Evolutionary conservation across 768 basidiomycete species (phyloP), one percentile per base, ranked within the genome.

Genomic region (Naganishia friedmannii): DNA sequence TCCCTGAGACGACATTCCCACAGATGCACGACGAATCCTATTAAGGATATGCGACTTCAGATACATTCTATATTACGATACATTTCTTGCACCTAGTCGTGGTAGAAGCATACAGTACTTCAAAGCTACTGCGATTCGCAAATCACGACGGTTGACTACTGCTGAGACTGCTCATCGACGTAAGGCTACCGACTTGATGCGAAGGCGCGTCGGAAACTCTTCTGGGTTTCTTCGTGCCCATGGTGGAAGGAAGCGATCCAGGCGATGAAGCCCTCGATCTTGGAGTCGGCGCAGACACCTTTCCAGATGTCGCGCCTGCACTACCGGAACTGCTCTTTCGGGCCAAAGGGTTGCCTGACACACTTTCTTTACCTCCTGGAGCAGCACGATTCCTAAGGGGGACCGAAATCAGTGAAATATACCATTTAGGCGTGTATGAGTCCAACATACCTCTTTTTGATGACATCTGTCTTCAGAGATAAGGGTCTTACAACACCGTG

Each of bases 401-500:
- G 56, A n/a, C 21, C 26, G 26, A 23, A 37, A 13, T 63, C 13
- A 63, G 60, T 15, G n/a, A 45, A 17, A n/a, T 23, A 37, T 32
- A 32, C 23, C 17, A n/a, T 13, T 34, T 23, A 37, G 6, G 12
- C 46, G 56, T 3, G 3, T 53, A 0, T 2, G 12, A 34, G 23
- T 1, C 21, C 37, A 34, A 55, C 79, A 70, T 32, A 80, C 77
- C 80, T 73, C 84, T 96, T 97, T 88, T 97, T 96, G 82, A 95
- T 96, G 55, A 94, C 90, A 79, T 97, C 92, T 53, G 94, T 97
- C 86, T 96, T 96, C 72, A 98, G 86, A 46, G 93, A 94, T 73
- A 95, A 83, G 9, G 95, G 95, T 66, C 95, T 87, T 7, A 93
- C 91, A 60, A 97, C 93, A 56, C 93, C 93, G 77, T 98, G 95